A percentile compares a stretch with the other conserved stretches of the same genome.
These are phyloP conservation scores for Alloteropsis semialata DNA, from an alignment of 176 grass and related monocot species.

Conservation along the genomic window DNA sequence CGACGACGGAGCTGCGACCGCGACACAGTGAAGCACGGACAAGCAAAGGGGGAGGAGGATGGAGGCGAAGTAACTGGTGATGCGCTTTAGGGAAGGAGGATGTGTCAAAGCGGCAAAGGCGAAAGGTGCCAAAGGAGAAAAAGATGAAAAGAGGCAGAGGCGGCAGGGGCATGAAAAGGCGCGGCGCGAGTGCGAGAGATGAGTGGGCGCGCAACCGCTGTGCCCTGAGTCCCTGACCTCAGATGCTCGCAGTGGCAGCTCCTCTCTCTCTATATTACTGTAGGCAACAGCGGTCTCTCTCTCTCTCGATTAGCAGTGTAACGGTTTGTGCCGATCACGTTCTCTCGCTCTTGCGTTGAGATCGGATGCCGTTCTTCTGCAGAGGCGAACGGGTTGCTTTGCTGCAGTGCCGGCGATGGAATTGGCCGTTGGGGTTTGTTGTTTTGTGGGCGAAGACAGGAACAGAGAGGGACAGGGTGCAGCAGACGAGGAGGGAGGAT, in stretches of 20 bases:
- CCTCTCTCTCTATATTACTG: neutral
- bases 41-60: neutral
- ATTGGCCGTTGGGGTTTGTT: constrained; percentile 29
- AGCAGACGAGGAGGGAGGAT: too few relatives aligned
- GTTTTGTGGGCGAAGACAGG: neutral
- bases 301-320: neutral
- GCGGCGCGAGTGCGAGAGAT: constrained; percentile 39
- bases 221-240: neutral
- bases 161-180: constrained; percentile 39
- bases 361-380: too few relatives aligned
- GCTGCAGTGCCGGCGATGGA: neutral
- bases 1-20: neutral
- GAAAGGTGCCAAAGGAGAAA: neutral
- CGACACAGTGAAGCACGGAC: constrained; percentile 6
- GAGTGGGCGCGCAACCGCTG: constrained; percentile 25
- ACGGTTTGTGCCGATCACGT: neutral
- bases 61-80: neutral
- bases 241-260: neutral
- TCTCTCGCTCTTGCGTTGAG: too few relatives aligned
- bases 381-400: neutral
- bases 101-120: neutral
- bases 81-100: constrained; percentile 14
- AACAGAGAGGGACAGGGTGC: too few relatives aligned
- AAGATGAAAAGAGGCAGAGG: constrained; percentile 24
- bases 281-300: neutral